A percentile compares a stretch with the other conserved stretches of the same genome.
Conservation (phyloP, 768 basidiomycete species). For the Naganishia vaughanmartiniae region DNA sequence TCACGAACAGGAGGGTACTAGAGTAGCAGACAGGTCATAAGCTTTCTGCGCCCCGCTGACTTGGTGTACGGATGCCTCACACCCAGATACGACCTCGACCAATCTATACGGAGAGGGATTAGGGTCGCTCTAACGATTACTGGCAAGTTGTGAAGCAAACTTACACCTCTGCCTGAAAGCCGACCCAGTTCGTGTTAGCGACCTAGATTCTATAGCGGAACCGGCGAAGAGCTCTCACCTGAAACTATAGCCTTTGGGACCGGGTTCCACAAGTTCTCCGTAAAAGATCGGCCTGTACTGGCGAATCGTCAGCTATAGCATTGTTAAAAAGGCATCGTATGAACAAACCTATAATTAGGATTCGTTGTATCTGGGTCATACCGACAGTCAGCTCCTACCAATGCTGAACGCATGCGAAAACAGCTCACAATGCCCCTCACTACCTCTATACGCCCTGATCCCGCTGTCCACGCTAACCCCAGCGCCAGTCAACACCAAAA, state of each 20-base stretch:
- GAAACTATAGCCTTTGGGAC: constrained; percentile 66
- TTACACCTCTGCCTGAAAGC: constrained; percentile 65
- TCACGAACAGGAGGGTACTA: constrained; percentile 82
- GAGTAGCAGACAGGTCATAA: constrained; percentile 55
- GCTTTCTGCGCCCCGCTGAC: constrained; percentile 60
- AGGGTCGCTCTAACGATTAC: not conserved
- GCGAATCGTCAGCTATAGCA: not conserved
- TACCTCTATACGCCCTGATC: constrained; percentile 86
- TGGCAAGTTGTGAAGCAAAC: constrained; percentile 5
- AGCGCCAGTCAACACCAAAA: constrained; percentile 77
- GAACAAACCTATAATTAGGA: constrained; percentile 49
- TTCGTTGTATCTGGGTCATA: constrained; percentile 41
- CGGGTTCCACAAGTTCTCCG: constrained; percentile 74
- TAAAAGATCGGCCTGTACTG: constrained; percentile 57
- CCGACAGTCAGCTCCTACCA: not conserved
- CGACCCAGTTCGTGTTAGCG: not conserved
- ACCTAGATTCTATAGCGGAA: not conserved
- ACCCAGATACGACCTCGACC: constrained; percentile 56
- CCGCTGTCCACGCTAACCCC: constrained; percentile 95
- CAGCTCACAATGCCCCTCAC: constrained; percentile 61
- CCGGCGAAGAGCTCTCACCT: constrained; percentile 56
- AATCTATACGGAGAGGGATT: constrained; percentile 55
- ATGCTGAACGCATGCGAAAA: too few species aligned
- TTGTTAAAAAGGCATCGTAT: not conserved
- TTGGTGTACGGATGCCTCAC: constrained; percentile 27